phyloP scores from a whole-genome alignment of 331 rosid genomes.

The Acacia pycnantha region DNA sequence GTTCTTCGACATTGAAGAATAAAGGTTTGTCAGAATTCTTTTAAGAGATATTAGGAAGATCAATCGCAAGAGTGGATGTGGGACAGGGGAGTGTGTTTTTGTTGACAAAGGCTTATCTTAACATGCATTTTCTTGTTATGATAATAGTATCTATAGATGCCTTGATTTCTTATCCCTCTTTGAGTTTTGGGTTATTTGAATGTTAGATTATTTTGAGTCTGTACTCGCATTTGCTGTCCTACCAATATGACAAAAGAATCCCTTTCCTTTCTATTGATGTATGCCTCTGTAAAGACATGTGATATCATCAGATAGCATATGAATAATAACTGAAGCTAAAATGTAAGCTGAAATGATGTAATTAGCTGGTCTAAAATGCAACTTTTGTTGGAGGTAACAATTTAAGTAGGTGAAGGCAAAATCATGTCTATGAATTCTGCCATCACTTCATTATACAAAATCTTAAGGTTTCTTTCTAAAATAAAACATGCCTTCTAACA shows the following conservation, averaged over 20 bases:
- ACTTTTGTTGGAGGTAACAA: not conserved
- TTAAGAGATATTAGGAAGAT: not conserved
- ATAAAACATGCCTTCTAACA: too few species aligned
- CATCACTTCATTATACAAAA: not conserved
- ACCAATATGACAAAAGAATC: not conserved
- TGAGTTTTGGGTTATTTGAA: too few species aligned
- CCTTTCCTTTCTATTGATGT: not conserved
- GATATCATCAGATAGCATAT: not conserved
- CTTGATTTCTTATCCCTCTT: not conserved
- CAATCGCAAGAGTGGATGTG: not conserved
- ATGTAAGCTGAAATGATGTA: not conserved
- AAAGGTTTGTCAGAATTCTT: not conserved
- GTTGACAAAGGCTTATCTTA: not conserved
- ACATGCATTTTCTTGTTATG: conserved; percentile 10
- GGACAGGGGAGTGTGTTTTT: not conserved
- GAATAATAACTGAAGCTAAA: not conserved
- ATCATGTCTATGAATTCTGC: not conserved
- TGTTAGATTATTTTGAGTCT: not conserved
- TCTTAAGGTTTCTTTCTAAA: too few species aligned
- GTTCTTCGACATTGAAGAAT: not conserved
- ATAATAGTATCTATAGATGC: not conserved
- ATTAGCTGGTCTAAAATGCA: not conserved
- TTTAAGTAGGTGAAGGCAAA: too few species aligned
- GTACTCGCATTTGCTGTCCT: not conserved
- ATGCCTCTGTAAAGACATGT: not conserved